These are phyloP conservation scores for Candida frijolesensis DNA, from an alignment of 1,139 yeast genomes.

Conservation along the genomic window DNA sequence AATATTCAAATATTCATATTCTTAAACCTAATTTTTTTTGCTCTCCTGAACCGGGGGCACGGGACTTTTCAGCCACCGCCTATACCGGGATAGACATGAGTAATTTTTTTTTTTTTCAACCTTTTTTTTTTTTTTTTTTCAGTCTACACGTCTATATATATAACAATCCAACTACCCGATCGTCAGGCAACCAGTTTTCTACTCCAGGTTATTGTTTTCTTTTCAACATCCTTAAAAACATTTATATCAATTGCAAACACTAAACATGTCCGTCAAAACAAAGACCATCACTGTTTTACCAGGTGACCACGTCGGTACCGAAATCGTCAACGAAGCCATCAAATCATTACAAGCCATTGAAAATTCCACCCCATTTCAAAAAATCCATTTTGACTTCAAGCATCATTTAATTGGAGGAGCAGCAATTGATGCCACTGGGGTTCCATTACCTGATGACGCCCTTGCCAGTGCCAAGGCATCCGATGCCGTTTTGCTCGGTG, in stretches of 20 bases:
- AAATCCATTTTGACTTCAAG: constrained; percentile 71
- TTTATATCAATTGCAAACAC: not conserved
- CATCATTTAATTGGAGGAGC: constrained; percentile 95
- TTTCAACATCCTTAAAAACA: not conserved
- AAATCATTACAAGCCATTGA: constrained; percentile 84
- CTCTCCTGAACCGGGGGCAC: not conserved
- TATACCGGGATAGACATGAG: too few relatives aligned
- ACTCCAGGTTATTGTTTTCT: not conserved
- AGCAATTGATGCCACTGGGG: constrained; percentile 95
- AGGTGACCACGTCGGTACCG: constrained; percentile 97
- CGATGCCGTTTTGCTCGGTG: constrained; percentile 93
- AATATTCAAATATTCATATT: too few relatives aligned
- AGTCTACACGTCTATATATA: too few relatives aligned
- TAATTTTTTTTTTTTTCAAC: too few relatives aligned
- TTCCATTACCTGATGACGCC: constrained; percentile 86
- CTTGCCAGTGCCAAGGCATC: constrained; percentile 83
- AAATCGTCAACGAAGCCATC: constrained; percentile 85
- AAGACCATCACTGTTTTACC: constrained; percentile 86
- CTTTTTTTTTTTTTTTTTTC: too few relatives aligned
- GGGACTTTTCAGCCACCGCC: not conserved
- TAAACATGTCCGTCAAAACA: constrained; percentile 22
- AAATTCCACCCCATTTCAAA: constrained; percentile 54
- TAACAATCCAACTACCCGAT: not conserved
- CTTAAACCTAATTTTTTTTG: not conserved
- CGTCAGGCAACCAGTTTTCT: not conserved